Percentiles rank a stretch among this genome's conserved stretches.
These are phyloP conservation scores for Blastobotrys serpentis DNA, from an alignment of 1,139 yeast species.

Conservation along the genomic window DNA sequence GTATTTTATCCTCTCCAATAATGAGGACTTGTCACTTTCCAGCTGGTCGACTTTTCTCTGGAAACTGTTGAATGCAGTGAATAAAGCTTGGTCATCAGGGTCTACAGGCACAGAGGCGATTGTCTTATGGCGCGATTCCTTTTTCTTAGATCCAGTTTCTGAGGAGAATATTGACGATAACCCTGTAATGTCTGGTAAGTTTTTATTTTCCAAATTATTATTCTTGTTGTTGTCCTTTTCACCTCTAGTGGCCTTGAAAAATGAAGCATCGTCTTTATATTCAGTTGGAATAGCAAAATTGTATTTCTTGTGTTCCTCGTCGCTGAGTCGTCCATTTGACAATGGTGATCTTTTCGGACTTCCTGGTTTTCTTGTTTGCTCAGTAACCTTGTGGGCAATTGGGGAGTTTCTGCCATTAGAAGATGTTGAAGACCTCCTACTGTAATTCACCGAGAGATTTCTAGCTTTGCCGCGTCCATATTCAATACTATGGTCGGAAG, in stretches of 20 bases:
- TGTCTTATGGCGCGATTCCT: conserved; percentile 25
- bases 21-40: conserved; percentile 23
- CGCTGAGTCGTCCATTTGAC: conserved; percentile 9
- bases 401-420: conserved; percentile 18
- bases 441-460: conserved; percentile 12
- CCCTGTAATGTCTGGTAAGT: conserved; percentile 31
- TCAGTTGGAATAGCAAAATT: conserved; percentile 29
- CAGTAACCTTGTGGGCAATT: conserved; percentile 17
- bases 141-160: conserved; percentile 18
- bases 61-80: conserved; percentile 30
- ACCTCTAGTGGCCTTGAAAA: conserved; percentile 16
- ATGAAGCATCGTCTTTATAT: conserved; percentile 28
- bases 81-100: conserved; percentile 31
- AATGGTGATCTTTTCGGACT: conserved; percentile 5
- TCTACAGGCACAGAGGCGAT: conserved; percentile 32
- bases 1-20: conserved; percentile 15
- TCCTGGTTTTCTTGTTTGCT: conserved; percentile 14
- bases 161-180: conserved; percentile 30
- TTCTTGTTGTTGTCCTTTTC: background rate
- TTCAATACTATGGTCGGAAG: conserved; percentile 22
- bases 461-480: conserved; percentile 20
- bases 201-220: conserved; percentile 10
- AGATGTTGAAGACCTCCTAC: conserved; percentile 16
- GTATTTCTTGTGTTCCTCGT: conserved; percentile 10
- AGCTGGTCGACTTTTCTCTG: conserved; percentile 28